Evolutionary conservation across 108 stramenopile genomes (phyloP).

Genomic region (Fragilaria radians): DNA sequence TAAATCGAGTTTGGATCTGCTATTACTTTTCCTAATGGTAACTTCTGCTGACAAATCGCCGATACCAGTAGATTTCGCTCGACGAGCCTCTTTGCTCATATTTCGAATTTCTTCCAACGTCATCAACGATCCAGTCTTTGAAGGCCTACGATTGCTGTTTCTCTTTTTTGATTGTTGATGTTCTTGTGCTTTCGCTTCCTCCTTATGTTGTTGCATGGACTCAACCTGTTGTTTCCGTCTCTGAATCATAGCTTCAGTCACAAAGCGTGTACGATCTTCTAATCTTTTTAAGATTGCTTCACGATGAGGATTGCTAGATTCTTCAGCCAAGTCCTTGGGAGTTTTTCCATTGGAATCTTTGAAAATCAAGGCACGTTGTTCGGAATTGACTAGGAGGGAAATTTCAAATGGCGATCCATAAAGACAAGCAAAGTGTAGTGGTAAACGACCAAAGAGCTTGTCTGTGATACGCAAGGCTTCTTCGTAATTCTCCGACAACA

Average conservation of each 20-base stretch:
- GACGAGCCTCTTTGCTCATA: not conserved
- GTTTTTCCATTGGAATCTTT: constrained; percentile 2
- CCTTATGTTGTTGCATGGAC: not conserved
- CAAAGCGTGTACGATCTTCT: not conserved
- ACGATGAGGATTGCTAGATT: constrained; percentile 3
- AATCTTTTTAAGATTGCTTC: constrained; percentile 7
- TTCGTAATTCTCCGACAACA: constrained; percentile 1
- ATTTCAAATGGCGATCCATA: constrained; percentile 7
- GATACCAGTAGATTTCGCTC: not conserved
- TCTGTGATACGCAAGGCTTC: not conserved
- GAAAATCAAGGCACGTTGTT: not conserved
- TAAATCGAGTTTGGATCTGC: too few species aligned
- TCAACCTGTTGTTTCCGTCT: not conserved
- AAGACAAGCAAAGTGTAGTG: constrained; percentile 8
- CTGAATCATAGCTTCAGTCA: not conserved
- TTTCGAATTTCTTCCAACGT: not conserved
- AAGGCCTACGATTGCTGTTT: not conserved
- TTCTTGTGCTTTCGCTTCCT: too few species aligned
- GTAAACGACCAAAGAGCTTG: not conserved
- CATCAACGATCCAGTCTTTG: not conserved
- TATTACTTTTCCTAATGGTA: not conserved
- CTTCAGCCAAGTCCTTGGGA: not conserved
- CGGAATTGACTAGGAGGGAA: constrained; percentile 2
- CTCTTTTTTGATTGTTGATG: not conserved
- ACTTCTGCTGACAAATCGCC: not conserved